Percentiles rank a stretch among this genome's conserved stretches.
Conservation (phyloP, 2,329 filamentous ascomycete genomes). For the Mariannaea sp. region DNA sequence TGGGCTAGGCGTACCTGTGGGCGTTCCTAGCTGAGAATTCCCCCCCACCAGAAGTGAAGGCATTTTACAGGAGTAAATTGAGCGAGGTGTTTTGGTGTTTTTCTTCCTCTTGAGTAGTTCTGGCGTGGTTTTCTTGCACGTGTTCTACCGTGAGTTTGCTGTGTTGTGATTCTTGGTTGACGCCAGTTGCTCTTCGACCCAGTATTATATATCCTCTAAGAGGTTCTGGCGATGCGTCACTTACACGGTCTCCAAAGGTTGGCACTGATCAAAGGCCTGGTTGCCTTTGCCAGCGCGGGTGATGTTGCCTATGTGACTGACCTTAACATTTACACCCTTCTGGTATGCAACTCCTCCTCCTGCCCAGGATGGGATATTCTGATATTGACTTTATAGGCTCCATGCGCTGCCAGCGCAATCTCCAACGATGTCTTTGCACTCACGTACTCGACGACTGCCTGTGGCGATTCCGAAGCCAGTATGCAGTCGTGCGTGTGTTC, state of each 20-base stretch:
- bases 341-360: slow-evolving; percentile 40
- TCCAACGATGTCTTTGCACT: slow-evolving; percentile 49
- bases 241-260: slow-evolving; percentile 24
- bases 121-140: background rate
- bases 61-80: slow-evolving; percentile 16
- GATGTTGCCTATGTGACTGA: slow-evolving; percentile 52
- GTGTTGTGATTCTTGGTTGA: slow-evolving; percentile 12
- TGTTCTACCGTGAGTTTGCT: slow-evolving; percentile 1
- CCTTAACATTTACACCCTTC: slow-evolving; percentile 46
- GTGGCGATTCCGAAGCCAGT: slow-evolving; percentile 49
- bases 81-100: slow-evolving; percentile 8
- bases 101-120: slow-evolving; percentile 5
- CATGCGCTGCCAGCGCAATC: slow-evolving; percentile 54
- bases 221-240: slow-evolving; percentile 27
- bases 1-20: slow-evolving; percentile 24
- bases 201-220: slow-evolving; percentile 1
- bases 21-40: slow-evolving; percentile 4
- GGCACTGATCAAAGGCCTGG: slow-evolving; percentile 12
- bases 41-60: slow-evolving; percentile 12
- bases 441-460: slow-evolving; percentile 46
- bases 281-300: slow-evolving; percentile 16
- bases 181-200: slow-evolving; percentile 4
- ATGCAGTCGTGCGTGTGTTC: slow-evolving; percentile 60
- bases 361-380: background rate
- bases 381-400: slow-evolving; percentile 46